Evolutionary conservation across 176 grass and related monocot genomes (phyloP), one percentile per base, ranked within the genome.

Genomic region (Puccinellia tenuiflora): DNA sequence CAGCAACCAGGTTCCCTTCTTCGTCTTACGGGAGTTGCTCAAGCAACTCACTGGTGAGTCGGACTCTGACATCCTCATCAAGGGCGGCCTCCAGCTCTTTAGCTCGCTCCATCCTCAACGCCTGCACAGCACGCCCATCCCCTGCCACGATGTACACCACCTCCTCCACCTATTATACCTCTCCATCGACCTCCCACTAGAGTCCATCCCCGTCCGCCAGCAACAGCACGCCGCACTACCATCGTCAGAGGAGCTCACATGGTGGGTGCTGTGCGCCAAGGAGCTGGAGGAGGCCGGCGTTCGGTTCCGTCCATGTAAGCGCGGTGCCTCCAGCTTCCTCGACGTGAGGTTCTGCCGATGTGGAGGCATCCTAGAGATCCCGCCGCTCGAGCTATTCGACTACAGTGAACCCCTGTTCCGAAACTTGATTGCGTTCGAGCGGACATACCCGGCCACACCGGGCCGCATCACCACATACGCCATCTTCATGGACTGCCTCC

Each of bases 281-380:
- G 76, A 86, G 59, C 88, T 93, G 9, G 77, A 79, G 5, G 81
- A 85, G 7, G 88, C 85, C 1, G 88, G 88, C 0, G 56, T 93
- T 13, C 75, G 24, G 6, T 64, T 88, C 67, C 77, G 3, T 24
- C 42, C 39, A 22, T 1, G 35, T 2, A 39, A 28, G 2, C n/a
- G 3, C 0, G 15, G 11, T 0, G 8, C 20, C 11, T 3, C 22
- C n/a, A 60, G 54, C 54, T 90, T 93, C 47, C 52, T 85, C 17
- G 79, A 90, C 46, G 31, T 93, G 9, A 25, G 64, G 0, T 90
- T 90, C 47, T 0, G 13, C 9, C 4, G 46, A 1, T 0, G 16
- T 3, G 2, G 47, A 2, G 81, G 85, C 11, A 6, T 56, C 35
- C 68, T 93, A 5, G 64, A 93, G 85, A 93, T 93, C 54, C 91